A percentile compares a stretch with the other conserved stretches of the same genome.
Conservation (phyloP, 805 yeast genomes). For the Kurtzmaniella fragi region DNA sequence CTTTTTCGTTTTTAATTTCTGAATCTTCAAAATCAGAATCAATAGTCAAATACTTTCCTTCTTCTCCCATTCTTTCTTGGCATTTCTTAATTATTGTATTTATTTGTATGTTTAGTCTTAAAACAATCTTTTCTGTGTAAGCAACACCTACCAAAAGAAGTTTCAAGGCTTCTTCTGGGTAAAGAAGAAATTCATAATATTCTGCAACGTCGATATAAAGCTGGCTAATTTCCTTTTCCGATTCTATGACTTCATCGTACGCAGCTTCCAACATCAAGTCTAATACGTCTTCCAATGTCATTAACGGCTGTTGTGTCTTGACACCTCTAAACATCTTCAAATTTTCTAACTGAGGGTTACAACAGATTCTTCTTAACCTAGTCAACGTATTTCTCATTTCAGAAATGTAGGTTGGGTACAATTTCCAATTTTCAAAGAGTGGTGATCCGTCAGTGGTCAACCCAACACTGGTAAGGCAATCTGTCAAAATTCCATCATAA, state of each 20-base stretch:
- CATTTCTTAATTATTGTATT: constrained; percentile 10
- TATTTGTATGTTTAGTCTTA: constrained; percentile 16
- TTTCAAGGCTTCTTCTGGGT: constrained; percentile 47
- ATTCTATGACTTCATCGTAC: constrained; percentile 39
- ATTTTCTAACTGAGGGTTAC: constrained; percentile 61
- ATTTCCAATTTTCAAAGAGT: constrained; percentile 43
- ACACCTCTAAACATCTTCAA: constrained; percentile 13
- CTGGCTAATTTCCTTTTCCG: constrained; percentile 45
- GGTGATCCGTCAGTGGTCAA: constrained; percentile 51
- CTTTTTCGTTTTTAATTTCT: constrained; percentile 6
- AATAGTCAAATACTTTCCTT: constrained; percentile 9
- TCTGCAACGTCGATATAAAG: constrained; percentile 60
- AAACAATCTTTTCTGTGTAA: constrained; percentile 20
- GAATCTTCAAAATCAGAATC: constrained; percentile 9
- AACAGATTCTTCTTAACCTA: constrained; percentile 71
- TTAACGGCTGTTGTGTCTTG: constrained; percentile 24
- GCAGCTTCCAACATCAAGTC: constrained; percentile 58
- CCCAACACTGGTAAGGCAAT: constrained; percentile 56
- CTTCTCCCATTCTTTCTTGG: constrained; percentile 17
- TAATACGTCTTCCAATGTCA: constrained; percentile 61
- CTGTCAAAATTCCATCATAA: constrained; percentile 58
- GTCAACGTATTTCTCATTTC: constrained; percentile 67
- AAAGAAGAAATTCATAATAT: constrained; percentile 51
- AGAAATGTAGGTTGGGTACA: constrained; percentile 34
- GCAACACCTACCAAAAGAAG: constrained; percentile 39